Percentiles rank a stretch among this genome's conserved stretches.
These are phyloP conservation scores for Ceratobasidium sp. DNA, from an alignment of 1,284 basidiomycete genomes.

Conservation along the genomic window DNA sequence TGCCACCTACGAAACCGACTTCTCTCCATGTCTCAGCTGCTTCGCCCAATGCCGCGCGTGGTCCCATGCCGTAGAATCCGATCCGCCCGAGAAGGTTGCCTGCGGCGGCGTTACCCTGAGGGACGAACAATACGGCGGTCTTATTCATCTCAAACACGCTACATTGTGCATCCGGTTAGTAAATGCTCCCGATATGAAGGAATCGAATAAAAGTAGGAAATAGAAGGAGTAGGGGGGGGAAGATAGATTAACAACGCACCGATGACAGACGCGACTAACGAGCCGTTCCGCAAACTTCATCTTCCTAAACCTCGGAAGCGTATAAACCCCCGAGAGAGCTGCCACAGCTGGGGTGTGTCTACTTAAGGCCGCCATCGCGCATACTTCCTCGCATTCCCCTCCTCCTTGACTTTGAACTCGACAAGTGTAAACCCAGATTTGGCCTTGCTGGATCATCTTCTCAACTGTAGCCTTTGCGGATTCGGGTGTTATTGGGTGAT, in stretches of 20 bases:
- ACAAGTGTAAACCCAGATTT: conserved; percentile 31
- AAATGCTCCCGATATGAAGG: too few relatives aligned
- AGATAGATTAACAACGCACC: neutral
- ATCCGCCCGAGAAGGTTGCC: conserved; percentile 33
- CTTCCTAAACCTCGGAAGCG: neutral
- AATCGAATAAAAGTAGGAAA: too few relatives aligned
- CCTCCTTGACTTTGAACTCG: too few relatives aligned
- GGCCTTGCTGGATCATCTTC: conserved; percentile 33
- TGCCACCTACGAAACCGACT: conserved; percentile 29
- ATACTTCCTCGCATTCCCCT: conserved; percentile 23
- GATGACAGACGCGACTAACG: conserved; percentile 19
- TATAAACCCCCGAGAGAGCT: conserved; percentile 28
- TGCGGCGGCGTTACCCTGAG: conserved; percentile 26
- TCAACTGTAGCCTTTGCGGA: conserved; percentile 20
- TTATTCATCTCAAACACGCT: conserved; percentile 34
- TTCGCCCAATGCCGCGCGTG: conserved; percentile 19
- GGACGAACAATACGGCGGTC: conserved; percentile 35
- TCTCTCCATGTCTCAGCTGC: conserved; percentile 35
- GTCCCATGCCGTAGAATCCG: conserved; percentile 39
- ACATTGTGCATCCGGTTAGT: neutral
- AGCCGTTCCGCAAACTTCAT: conserved; percentile 27
- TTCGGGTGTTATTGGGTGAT: conserved; percentile 20
- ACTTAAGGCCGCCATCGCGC: conserved; percentile 22
- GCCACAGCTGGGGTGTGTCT: conserved; percentile 27
- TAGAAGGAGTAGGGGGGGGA: too few relatives aligned